phyloP scores from a whole-genome alignment of 139 green algal genomes.

The Chlorella sp. region DNA sequence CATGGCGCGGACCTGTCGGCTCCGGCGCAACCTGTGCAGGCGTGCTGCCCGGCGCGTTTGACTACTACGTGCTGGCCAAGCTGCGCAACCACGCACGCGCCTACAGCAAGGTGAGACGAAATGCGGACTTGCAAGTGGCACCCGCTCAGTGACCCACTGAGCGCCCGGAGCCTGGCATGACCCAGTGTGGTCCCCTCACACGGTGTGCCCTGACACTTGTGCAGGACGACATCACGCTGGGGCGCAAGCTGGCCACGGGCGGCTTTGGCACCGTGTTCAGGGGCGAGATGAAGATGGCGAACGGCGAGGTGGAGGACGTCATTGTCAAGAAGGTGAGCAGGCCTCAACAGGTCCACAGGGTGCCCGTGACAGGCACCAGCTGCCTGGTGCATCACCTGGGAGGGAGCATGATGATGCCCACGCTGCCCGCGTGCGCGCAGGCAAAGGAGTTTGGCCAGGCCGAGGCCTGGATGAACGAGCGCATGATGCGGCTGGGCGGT shows the following conservation, averaged over 20 bases:
- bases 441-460: constrained; percentile 95
- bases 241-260: constrained; percentile 77
- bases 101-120: constrained; percentile 21
- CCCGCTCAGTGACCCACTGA: neutral
- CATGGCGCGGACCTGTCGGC: too few species aligned
- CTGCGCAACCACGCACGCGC: constrained; percentile 33
- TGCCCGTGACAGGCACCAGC: too few species aligned
- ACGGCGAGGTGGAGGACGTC: constrained; percentile 25
- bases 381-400: too few species aligned
- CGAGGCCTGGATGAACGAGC: constrained; percentile 99
- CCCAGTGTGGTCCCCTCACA: neutral
- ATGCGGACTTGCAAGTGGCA: neutral
- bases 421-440: constrained; percentile 18
- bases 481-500: constrained; percentile 67
- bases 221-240: constrained; percentile 75
- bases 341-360: neutral
- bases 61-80: constrained; percentile 72
- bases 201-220: too few species aligned
- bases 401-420: neutral
- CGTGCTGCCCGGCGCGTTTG: constrained; percentile 66
- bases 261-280: constrained; percentile 92
- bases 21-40: too few species aligned
- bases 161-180: neutral
- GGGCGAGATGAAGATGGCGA: constrained; percentile 37
- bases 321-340: constrained; percentile 33